These are phyloP conservation scores for Phytopythium kandeliae DNA, from an alignment of 352 stramenopile species.

Conservation along the genomic window DNA sequence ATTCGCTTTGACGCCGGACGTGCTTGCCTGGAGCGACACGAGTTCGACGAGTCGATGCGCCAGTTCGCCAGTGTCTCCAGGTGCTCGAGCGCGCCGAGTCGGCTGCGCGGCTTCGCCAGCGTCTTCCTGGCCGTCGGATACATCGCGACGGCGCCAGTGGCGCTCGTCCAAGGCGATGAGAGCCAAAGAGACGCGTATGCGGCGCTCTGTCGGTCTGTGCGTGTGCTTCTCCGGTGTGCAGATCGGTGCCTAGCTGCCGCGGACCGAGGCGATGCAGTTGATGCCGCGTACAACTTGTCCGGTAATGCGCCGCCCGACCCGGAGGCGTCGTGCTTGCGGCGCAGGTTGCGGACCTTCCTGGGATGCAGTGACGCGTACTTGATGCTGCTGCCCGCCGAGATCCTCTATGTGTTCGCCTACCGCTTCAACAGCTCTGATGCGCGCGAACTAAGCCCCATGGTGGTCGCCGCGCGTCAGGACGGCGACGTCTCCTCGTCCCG, in stretches of 20 bases:
- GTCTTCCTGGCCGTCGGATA: conserved; percentile 32
- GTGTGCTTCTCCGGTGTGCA: conserved; percentile 32
- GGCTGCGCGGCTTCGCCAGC: conserved; percentile 32
- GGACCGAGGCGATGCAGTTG: conserved; percentile 5
- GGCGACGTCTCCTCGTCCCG: not conserved
- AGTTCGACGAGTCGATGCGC: conserved; percentile 19
- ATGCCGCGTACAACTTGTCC: not conserved
- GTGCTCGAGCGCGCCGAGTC: conserved; percentile 23
- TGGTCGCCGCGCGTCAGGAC: not conserved
- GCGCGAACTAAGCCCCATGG: not conserved
- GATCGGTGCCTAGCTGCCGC: conserved; percentile 22
- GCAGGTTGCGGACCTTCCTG: conserved; percentile 21
- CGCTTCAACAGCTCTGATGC: conserved; percentile 7
- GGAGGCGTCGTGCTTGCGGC: conserved; percentile 21
- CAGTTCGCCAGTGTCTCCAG: conserved; percentile 34
- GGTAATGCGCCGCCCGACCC: conserved; percentile 10
- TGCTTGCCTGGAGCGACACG: conserved; percentile 15
- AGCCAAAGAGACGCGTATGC: not conserved
- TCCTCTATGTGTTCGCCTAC: conserved; percentile 29
- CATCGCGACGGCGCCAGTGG: conserved; percentile 8
- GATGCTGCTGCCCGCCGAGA: conserved; percentile 25
- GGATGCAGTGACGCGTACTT: conserved; percentile 21
- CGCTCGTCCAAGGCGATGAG: not conserved
- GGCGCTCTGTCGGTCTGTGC: conserved; percentile 18
- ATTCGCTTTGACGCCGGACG: conserved; percentile 33